These are phyloP conservation scores for Endogone sp. DNA, from an alignment of 192 early-diverging fungal species.

Conservation along the genomic window DNA sequence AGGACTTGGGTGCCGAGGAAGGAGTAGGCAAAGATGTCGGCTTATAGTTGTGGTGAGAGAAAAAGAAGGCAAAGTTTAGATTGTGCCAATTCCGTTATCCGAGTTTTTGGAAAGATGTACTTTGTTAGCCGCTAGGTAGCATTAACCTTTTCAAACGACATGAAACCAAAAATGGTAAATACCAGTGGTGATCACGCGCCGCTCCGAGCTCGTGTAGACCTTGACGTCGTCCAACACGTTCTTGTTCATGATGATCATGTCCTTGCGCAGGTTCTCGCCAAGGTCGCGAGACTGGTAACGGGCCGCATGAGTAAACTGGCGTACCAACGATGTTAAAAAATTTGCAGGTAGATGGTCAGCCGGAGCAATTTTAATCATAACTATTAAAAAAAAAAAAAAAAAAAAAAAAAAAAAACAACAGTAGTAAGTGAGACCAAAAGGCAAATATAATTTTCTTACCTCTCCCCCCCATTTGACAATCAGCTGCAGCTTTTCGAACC, in stretches of 20 bases:
- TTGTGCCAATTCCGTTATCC: not conserved
- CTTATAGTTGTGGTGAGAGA: constrained; percentile 23
- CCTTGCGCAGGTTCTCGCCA: constrained; percentile 89
- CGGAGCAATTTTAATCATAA: no score
- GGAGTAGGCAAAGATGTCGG: constrained; percentile 61
- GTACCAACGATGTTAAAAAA: no score
- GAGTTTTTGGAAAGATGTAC: constrained; percentile 1
- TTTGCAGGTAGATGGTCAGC: no score
- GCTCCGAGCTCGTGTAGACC: constrained; percentile 82
- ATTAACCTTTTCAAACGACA: not conserved
- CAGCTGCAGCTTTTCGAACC: constrained; percentile 73
- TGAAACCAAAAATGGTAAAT: constrained; percentile 14
- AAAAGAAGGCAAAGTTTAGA: not conserved
- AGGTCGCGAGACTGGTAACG: constrained; percentile 86
- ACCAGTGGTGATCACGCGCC: constrained; percentile 83
- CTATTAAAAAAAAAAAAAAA: constrained; percentile 1
- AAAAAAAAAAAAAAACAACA: no score
- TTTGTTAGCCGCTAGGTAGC: no score
- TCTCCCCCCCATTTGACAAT: constrained; percentile 98
- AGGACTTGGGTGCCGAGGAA: constrained; percentile 61
- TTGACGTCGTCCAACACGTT: constrained; percentile 84
- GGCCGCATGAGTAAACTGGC: constrained; percentile 93
- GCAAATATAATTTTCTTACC: constrained; percentile 22
- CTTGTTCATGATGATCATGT: constrained; percentile 84
- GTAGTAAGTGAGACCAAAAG: not conserved